phyloP scores from a whole-genome alignment of 2,329 filamentous ascomycete genomes.

The Stachybotrys chartarum region DNA sequence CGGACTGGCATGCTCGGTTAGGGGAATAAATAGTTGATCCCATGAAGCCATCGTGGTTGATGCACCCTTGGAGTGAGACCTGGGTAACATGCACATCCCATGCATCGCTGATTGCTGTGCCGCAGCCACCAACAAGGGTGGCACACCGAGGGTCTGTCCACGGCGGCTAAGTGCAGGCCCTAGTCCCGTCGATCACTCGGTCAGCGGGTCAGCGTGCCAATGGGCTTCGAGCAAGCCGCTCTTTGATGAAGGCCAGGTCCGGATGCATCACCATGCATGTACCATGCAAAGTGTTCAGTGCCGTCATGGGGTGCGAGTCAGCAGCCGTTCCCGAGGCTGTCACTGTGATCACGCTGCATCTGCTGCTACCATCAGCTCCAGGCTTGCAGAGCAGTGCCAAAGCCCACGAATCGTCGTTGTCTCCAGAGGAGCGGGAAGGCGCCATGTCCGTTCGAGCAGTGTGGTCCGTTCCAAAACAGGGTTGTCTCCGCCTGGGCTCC shows the following conservation, averaged over 20 bases:
- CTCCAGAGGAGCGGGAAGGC: background rate
- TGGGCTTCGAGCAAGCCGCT: background rate
- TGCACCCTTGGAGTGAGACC: background rate
- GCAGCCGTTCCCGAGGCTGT: background rate
- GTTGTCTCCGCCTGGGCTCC: background rate
- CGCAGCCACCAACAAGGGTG: background rate
- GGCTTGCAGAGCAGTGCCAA: background rate
- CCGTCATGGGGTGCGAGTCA: constrained; percentile 1
- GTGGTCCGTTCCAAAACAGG: background rate
- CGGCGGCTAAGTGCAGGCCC: constrained; percentile 1
- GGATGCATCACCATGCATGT: background rate
- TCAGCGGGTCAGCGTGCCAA: constrained; percentile 1
- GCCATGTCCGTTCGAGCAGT: background rate
- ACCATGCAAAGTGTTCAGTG: background rate
- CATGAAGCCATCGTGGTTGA: constrained; percentile 4
- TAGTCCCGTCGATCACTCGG: constrained; percentile 1
- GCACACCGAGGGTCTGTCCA: background rate
- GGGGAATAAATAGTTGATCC: constrained; percentile 3
- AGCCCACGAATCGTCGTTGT: background rate
- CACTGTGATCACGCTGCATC: background rate
- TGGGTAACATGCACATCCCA: background rate
- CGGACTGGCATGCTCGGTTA: constrained; percentile 2
- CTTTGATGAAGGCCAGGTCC: background rate
- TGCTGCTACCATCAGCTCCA: background rate
- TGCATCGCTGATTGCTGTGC: background rate